phyloP scores from a whole-genome alignment of 2,329 filamentous ascomycete species.

The Talaromyces sp. region DNA sequence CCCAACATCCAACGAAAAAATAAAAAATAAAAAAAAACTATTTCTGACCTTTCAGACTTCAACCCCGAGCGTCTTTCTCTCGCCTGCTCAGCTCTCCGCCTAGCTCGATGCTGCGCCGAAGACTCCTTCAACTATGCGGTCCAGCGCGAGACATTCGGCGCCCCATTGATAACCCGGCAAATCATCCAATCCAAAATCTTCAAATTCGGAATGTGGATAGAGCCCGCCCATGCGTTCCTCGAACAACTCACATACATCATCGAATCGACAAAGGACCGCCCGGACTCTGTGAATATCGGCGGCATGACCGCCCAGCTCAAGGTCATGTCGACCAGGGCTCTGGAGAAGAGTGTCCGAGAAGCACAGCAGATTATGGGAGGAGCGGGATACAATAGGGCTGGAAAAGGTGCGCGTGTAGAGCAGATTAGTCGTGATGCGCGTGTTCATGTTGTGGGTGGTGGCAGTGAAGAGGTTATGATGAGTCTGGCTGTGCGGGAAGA shows the following conservation, averaged over 20 bases:
- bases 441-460: constrained; percentile 40
- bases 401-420: constrained; percentile 48
- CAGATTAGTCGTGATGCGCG: constrained; percentile 50
- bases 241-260: constrained; percentile 57
- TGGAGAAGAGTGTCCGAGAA: constrained; percentile 51
- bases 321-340: constrained; percentile 47
- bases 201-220: constrained; percentile 56
- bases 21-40: neutral
- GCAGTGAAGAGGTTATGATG: constrained; percentile 37
- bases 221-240: constrained; percentile 57
- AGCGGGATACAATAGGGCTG: constrained; percentile 47
- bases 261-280: constrained; percentile 37
- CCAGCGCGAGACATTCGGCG: constrained; percentile 60
- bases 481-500: constrained; percentile 25
- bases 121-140: constrained; percentile 59
- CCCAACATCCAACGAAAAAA: neutral
- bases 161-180: constrained; percentile 53
- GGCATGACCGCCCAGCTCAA: constrained; percentile 50
- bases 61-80: constrained; percentile 70
- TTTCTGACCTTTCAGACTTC: constrained; percentile 47
- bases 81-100: constrained; percentile 57
- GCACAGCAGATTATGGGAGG: constrained; percentile 54
- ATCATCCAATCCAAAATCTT: constrained; percentile 57
- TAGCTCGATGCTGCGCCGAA: constrained; percentile 56
- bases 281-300: constrained; percentile 42